A percentile compares a stretch with the other conserved stretches of the same genome.
phyloP scores from a whole-genome alignment of 73 alveolate species.

The Uronychia setigera region DNA sequence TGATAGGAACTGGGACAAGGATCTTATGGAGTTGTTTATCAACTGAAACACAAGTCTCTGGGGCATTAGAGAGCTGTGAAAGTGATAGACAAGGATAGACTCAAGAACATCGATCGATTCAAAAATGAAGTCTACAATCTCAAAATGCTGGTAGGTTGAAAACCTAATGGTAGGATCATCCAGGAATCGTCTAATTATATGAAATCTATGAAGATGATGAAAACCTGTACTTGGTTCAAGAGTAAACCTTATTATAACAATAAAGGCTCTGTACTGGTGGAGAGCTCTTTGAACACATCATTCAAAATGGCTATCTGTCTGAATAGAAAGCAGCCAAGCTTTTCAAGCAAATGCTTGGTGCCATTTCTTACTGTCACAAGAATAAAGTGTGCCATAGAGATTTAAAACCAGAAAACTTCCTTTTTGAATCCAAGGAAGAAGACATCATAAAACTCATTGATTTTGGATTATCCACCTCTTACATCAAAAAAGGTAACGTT shows the following conservation, averaged over 20 bases:
- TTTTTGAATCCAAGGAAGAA: conserved; percentile 68
- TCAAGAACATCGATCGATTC: conserved; percentile 69
- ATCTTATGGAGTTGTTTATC: conserved; percentile 73
- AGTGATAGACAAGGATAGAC: conserved; percentile 81
- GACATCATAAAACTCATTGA: conserved; percentile 79
- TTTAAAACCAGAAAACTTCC: conserved; percentile 92
- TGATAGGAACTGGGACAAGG: conserved; percentile 75
- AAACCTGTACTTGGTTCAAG: conserved; percentile 75
- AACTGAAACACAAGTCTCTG: conserved; percentile 64
- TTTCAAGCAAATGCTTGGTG: conserved; percentile 19
- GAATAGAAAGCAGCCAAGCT: conserved; percentile 84
- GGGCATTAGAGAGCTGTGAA: conserved; percentile 85
- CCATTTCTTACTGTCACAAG: conserved; percentile 16
- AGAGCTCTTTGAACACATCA: conserved; percentile 88
- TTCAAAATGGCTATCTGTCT: conserved; percentile 72
- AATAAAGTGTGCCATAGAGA: conserved; percentile 63
- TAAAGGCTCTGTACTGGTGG: conserved; percentile 90
- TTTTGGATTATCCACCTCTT: conserved; percentile 75
- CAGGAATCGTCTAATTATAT: conserved; percentile 72
- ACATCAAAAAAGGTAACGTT: not conserved
- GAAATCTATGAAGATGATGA: conserved; percentile 76
- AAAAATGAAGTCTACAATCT: conserved; percentile 60
- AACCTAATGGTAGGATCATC: conserved; percentile 61
- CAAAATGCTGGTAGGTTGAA: conserved; percentile 47
- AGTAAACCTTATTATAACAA: conserved; percentile 26